A percentile compares a stretch with the other conserved stretches of the same genome.
Evolutionary conservation across 306 rosid genomes (phyloP).

Genomic region (Cyamopsis tetragonoloba): DNA sequence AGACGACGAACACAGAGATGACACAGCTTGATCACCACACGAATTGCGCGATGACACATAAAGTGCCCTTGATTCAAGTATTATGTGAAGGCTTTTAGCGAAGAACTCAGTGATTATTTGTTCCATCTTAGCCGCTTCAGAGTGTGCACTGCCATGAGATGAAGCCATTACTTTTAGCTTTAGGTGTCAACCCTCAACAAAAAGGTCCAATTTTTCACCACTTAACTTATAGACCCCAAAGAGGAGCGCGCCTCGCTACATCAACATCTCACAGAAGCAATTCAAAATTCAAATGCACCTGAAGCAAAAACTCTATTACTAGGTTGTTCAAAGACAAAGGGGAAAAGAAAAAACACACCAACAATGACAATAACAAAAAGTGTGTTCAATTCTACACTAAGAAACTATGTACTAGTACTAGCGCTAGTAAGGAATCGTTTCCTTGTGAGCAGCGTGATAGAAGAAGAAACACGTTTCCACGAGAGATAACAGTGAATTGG

Average conservation of each 20-base stretch:
- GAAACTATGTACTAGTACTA: too few relatives aligned
- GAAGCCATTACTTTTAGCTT: constrained; percentile 49
- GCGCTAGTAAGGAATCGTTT: too few relatives aligned
- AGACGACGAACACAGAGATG: constrained; percentile 68
- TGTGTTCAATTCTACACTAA: not conserved
- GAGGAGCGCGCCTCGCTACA: not conserved
- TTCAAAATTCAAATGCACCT: not conserved
- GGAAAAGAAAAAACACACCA: not conserved
- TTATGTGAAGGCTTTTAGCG: constrained; percentile 68
- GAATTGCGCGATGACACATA: constrained; percentile 57
- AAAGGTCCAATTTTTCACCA: constrained; percentile 7
- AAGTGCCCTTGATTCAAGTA: constrained; percentile 74
- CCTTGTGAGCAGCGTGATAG: not conserved
- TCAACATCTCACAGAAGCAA: not conserved
- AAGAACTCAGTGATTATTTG: constrained; percentile 80
- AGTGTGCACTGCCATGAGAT: constrained; percentile 59
- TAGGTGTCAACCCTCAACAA: constrained; percentile 2
- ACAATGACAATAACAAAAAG: not conserved
- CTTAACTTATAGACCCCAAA: not conserved
- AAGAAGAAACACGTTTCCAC: not conserved
- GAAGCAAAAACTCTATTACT: not conserved
- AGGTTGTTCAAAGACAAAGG: not conserved
- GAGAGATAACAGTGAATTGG: too few relatives aligned
- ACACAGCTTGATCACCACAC: constrained; percentile 45
- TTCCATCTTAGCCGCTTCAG: constrained; percentile 60